phyloP scores from a whole-genome alignment of 805 yeast genomes.

The Wickerhamomyces kurtzmanii region DNA sequence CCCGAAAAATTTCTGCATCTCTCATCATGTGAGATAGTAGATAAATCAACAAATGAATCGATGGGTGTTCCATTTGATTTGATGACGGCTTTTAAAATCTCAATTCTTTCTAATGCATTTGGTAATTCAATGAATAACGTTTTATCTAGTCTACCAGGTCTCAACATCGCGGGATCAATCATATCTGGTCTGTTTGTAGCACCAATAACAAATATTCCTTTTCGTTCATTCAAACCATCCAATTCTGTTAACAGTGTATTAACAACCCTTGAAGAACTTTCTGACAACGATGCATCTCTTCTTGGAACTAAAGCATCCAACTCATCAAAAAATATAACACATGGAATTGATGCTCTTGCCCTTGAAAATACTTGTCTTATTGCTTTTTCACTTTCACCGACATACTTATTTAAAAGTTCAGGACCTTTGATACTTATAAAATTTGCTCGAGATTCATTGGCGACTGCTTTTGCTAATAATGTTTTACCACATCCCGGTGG shows the following conservation, averaged over 20 bases:
- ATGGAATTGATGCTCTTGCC: conserved; percentile 89
- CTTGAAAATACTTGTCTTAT: conserved; percentile 88
- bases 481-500: conserved; percentile 99
- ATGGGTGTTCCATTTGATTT: conserved; percentile 70
- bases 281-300: conserved; percentile 82
- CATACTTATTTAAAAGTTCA: conserved; percentile 86
- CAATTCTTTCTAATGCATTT: conserved; percentile 63
- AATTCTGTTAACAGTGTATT: conserved; percentile 89
- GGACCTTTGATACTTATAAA: conserved; percentile 96
- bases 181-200: conserved; percentile 98
- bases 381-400: conserved; percentile 93
- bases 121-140: conserved; percentile 90
- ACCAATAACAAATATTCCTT: conserved; percentile 90
- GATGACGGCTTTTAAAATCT: conserved; percentile 72
- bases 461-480: conserved; percentile 91
- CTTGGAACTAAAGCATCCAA: conserved; percentile 93
- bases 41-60: conserved; percentile 48
- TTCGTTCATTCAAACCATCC: conserved; percentile 88
- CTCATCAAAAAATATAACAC: conserved; percentile 93
- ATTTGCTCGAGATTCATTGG: conserved; percentile 93
- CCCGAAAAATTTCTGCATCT: conserved; percentile 89
- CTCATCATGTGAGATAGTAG: conserved; percentile 56
- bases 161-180: conserved; percentile 96
- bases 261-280: conserved; percentile 87
- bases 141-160: conserved; percentile 95